These are phyloP conservation scores for Russula brevipes DNA, from an alignment of 768 basidiomycete genomes.

Conservation along the genomic window DNA sequence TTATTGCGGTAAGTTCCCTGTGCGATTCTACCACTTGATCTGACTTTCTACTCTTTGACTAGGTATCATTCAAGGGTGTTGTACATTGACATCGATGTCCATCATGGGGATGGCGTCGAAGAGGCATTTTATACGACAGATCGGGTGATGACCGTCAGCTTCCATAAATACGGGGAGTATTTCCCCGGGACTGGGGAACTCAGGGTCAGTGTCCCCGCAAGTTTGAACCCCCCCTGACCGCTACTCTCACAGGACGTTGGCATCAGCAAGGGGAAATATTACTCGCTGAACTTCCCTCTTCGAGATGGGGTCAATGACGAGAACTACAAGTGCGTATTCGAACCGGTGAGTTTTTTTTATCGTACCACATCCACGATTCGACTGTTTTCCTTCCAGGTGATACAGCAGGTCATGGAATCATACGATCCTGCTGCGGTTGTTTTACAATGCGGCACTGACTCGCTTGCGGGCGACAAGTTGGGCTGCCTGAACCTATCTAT, in stretches of 20 bases:
- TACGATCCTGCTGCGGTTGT: conserved; percentile 95
- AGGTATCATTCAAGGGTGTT: conserved; percentile 93
- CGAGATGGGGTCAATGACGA: conserved; percentile 95
- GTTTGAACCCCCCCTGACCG: not conserved
- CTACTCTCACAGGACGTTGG: conserved; percentile 68
- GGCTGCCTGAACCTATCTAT: conserved; percentile 96
- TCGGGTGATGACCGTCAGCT: conserved; percentile 96
- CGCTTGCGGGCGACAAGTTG: conserved; percentile 91
- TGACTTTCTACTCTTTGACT: not conserved
- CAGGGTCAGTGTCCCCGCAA: conserved; percentile 47
- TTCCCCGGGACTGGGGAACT: conserved; percentile 99
- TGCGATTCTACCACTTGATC: not conserved
- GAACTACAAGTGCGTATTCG: conserved; percentile 91
- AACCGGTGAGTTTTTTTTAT: conserved; percentile 59
- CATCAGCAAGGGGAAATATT: conserved; percentile 90
- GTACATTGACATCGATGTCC: conserved; percentile 98
- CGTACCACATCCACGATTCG: not conserved
- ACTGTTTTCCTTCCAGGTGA: conserved; percentile 54
- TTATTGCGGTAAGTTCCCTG: conserved; percentile 59
- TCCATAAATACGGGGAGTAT: conserved; percentile 99
- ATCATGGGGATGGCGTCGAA: conserved; percentile 98
- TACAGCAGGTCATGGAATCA: conserved; percentile 87
- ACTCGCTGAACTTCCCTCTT: conserved; percentile 90
- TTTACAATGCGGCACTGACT: conserved; percentile 96
- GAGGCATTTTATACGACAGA: conserved; percentile 99